Conservation (phyloP, 1,139 yeast genomes). For the Martiniozyma asiatica region DNA sequence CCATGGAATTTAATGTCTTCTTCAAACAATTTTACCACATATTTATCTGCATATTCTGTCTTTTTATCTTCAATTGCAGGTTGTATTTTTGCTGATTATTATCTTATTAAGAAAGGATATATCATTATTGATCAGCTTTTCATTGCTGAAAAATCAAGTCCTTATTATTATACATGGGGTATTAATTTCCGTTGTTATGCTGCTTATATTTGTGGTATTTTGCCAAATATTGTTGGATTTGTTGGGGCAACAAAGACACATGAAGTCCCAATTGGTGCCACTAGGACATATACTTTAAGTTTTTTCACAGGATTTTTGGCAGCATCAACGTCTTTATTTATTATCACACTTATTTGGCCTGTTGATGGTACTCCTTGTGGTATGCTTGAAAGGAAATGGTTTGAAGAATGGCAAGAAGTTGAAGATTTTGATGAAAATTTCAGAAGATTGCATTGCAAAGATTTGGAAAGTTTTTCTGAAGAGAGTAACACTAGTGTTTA, state of each 20-base stretch:
- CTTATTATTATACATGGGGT: conserved; percentile 54
- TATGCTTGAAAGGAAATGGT: conserved; percentile 7
- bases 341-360: conserved; percentile 43
- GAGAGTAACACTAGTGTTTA: no score
- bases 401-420: conserved; percentile 28
- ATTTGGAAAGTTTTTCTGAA: no score
- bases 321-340: conserved; percentile 39
- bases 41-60: conserved; percentile 74
- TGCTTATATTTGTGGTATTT: conserved; percentile 61
- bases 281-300: conserved; percentile 54
- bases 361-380: conserved; percentile 40
- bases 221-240: conserved; percentile 77
- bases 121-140: conserved; percentile 55
- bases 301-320: conserved; percentile 62
- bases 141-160: conserved; percentile 28
- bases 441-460: no score
- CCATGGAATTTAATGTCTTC: conserved; percentile 79
- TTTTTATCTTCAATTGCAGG: conserved; percentile 82
- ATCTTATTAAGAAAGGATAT: conserved; percentile 61
- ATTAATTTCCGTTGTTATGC: conserved; percentile 70
- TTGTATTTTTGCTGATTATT: conserved; percentile 66
- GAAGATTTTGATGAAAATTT: conserved; percentile 41
- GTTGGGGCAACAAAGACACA: conserved; percentile 45
- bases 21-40: conserved; percentile 67
- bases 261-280: conserved; percentile 70